These are phyloP conservation scores for Parsonsia alboflavescens DNA, from an alignment of 257 asterid genomes.

Conservation along the genomic window DNA sequence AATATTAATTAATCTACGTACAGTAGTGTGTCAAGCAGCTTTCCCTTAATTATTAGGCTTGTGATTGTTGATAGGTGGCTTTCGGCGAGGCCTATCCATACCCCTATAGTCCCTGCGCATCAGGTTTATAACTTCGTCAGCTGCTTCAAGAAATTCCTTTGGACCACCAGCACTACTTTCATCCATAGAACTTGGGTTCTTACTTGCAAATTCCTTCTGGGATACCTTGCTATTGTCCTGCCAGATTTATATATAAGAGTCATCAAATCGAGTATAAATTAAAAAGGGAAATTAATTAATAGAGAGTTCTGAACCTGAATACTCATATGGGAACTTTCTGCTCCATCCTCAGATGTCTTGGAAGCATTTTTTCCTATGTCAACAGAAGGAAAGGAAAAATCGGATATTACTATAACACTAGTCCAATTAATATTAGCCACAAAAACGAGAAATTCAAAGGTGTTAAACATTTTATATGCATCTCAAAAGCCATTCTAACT, in stretches of 20 bases:
- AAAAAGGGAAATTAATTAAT: background rate
- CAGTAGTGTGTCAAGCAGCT: background rate
- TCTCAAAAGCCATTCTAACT: background rate
- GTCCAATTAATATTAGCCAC: background rate
- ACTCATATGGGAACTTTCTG: constrained; percentile 8
- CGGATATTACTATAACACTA: background rate
- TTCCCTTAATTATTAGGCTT: constrained; percentile 36
- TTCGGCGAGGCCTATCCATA: constrained; percentile 27
- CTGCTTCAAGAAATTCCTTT: constrained; percentile 33
- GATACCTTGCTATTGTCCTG: background rate
- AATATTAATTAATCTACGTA: too few relatives aligned
- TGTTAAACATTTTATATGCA: background rate
- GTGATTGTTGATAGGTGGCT: constrained; percentile 72
- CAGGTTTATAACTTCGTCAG: constrained; percentile 43
- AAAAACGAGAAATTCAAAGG: background rate
- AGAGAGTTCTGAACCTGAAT: constrained; percentile 10
- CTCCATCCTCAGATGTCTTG: background rate
- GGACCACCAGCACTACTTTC: constrained; percentile 10
- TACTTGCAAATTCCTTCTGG: background rate
- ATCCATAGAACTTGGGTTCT: background rate
- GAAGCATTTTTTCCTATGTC: constrained; percentile 16
- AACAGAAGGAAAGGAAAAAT: background rate
- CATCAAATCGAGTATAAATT: background rate
- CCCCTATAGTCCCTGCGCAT: constrained; percentile 50
- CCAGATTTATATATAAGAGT: background rate